Evolutionary conservation across 2,329 filamentous ascomycete genomes (phyloP).

Genomic region (Exophiala calicioides): DNA sequence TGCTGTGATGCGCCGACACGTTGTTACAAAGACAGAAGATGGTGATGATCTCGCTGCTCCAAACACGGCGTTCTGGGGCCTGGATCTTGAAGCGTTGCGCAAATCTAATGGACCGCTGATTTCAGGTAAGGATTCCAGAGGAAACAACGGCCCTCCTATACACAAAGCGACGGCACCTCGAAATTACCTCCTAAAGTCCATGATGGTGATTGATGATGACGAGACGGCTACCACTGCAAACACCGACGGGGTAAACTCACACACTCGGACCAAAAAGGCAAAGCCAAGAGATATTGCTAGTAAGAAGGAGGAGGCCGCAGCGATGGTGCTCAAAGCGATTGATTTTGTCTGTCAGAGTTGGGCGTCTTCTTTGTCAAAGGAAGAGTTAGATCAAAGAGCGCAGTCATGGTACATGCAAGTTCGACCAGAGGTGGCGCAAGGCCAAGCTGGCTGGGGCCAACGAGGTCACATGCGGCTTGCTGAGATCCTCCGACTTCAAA

Average conservation of each 20-base stretch:
- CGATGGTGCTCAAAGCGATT: slow-evolving; percentile 68
- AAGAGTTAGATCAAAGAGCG: slow-evolving; percentile 72
- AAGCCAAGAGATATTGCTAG: slow-evolving; percentile 58
- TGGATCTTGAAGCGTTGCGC: slow-evolving; percentile 59
- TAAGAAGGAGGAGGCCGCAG: slow-evolving; percentile 70
- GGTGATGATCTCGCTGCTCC: slow-evolving; percentile 39
- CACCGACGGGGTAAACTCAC: neutral
- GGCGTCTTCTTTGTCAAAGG: slow-evolving; percentile 60
- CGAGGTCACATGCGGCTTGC: slow-evolving; percentile 69
- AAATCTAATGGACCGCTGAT: slow-evolving; percentile 43
- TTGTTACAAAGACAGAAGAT: slow-evolving; percentile 57
- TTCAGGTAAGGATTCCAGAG: slow-evolving; percentile 26
- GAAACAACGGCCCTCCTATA: slow-evolving; percentile 62
- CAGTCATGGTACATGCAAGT: slow-evolving; percentile 82
- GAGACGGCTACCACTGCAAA: neutral
- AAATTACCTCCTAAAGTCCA: slow-evolving; percentile 57
- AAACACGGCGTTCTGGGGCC: slow-evolving; percentile 55
- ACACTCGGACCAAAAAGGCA: slow-evolving; percentile 35
- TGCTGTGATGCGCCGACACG: slow-evolving; percentile 67
- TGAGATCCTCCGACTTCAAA: slow-evolving; percentile 64
- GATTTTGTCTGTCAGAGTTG: slow-evolving; percentile 74
- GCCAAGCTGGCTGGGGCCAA: slow-evolving; percentile 78
- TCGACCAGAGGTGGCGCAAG: slow-evolving; percentile 72
- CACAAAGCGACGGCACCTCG: slow-evolving; percentile 71
- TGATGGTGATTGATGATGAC: slow-evolving; percentile 34